These are phyloP conservation scores for Phytophthora tentaculata DNA, from an alignment of 352 stramenopile species.

Conservation along the genomic window DNA sequence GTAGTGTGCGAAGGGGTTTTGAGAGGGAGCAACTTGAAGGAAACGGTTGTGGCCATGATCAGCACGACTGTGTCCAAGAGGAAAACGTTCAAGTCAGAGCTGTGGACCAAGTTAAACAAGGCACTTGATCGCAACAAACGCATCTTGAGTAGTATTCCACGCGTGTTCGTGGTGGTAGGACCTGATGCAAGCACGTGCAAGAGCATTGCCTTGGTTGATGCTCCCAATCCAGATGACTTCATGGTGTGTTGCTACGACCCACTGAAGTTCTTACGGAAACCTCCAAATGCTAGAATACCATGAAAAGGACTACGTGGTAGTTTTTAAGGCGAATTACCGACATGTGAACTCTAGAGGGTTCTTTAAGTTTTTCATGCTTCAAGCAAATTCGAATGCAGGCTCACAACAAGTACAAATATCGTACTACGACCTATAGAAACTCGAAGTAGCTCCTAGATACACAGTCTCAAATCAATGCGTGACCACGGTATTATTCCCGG, in stretches of 20 bases:
- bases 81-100: conserved; percentile 23
- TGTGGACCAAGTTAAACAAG: conserved; percentile 25
- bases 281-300: conserved; percentile 5
- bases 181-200: conserved; percentile 32
- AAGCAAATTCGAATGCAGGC: background rate
- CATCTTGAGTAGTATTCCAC: conserved; percentile 15
- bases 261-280: conserved; percentile 13
- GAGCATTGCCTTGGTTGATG: conserved; percentile 19
- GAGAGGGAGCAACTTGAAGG: conserved; percentile 22
- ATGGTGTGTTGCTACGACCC: conserved; percentile 39
- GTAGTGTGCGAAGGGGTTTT: conserved; percentile 29
- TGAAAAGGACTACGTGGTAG: conserved; percentile 1
- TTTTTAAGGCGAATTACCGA: background rate
- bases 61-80: conserved; percentile 15
- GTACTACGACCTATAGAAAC: no score
- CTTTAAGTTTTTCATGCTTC: background rate
- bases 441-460: no score
- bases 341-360: background rate
- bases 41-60: conserved; percentile 33
- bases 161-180: conserved; percentile 33
- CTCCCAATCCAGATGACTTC: conserved; percentile 18
- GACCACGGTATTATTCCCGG: no score
- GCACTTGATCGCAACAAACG: conserved; percentile 22
- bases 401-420: no score
- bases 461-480: no score